Percentiles rank a stretch among this genome's conserved stretches.
phyloP scores from a whole-genome alignment of 2,329 filamentous ascomycete species.

The Nigrospora oryzae region DNA sequence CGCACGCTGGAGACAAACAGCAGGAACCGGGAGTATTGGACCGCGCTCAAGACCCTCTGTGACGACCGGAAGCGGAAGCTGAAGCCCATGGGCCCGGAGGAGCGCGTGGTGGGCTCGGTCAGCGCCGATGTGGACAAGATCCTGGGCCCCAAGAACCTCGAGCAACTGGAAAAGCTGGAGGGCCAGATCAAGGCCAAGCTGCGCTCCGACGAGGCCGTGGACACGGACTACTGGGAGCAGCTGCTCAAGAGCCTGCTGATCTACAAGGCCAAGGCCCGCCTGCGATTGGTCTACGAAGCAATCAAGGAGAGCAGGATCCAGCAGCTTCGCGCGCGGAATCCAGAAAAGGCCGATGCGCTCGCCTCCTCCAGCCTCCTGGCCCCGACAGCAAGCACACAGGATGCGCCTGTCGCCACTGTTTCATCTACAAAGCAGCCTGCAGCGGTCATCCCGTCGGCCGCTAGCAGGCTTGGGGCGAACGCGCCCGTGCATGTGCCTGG shows the following conservation, averaged over 20 bases:
- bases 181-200: constrained; percentile 81
- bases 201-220: constrained; percentile 81
- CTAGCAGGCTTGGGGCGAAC: constrained; percentile 9
- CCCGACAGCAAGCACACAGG: constrained; percentile 9
- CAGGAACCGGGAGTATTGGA: constrained; percentile 84
- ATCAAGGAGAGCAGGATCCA: constrained; percentile 64
- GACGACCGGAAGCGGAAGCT: constrained; percentile 63
- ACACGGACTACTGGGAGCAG: constrained; percentile 97
- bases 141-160: constrained; percentile 73
- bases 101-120: constrained; percentile 73
- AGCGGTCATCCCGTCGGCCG: constrained; percentile 15
- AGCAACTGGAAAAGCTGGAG: constrained; percentile 81
- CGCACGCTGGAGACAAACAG: constrained; percentile 69
- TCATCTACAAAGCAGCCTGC: constrained; percentile 14
- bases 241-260: constrained; percentile 75
- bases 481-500: constrained; percentile 35
- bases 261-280: constrained; percentile 84
- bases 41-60: constrained; percentile 79
- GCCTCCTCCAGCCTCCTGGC: constrained; percentile 28
- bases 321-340: constrained; percentile 57
- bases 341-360: constrained; percentile 50
- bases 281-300: constrained; percentile 68
- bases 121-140: constrained; percentile 82
- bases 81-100: constrained; percentile 52
- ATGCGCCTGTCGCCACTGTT: constrained; percentile 10